Percentiles rank a stretch among this genome's conserved stretches.
Evolutionary conservation across 352 stramenopile genomes (phyloP).

Genomic region (Phytophthora brassicae): DNA sequence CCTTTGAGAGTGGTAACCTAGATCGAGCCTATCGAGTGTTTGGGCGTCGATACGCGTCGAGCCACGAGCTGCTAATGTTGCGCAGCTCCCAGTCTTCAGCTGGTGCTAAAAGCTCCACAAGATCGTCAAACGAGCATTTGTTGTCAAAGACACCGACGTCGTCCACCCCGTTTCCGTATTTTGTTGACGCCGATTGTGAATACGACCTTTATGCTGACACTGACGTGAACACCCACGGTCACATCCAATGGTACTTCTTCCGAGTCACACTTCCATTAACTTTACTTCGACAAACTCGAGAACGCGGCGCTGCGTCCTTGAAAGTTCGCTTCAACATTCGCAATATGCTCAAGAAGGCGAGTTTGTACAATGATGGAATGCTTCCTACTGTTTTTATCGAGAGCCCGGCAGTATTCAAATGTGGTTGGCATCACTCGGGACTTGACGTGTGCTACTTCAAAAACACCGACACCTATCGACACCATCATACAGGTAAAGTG

Average conservation of each 20-base stretch:
- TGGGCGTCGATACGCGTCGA: conserved; percentile 54
- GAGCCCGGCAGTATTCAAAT: conserved; percentile 9
- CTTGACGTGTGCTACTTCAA: conserved; percentile 85
- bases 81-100: not conserved
- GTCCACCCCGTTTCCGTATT: conserved; percentile 48
- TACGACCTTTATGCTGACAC: conserved; percentile 79
- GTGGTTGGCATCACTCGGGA: conserved; percentile 74
- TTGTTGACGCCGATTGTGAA: conserved; percentile 58
- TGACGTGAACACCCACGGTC: conserved; percentile 69
- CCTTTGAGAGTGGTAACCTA: conserved; percentile 83
- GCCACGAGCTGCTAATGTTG: conserved; percentile 36
- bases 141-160: conserved; percentile 15
- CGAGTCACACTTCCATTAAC: conserved; percentile 33
- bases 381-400: conserved; percentile 72
- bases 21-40: conserved; percentile 65
- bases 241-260: conserved; percentile 93
- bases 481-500: conserved; percentile 47
- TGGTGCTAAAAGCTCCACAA: not conserved
- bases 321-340: conserved; percentile 82
- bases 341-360: conserved; percentile 87
- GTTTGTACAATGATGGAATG: conserved; percentile 89
- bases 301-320: conserved; percentile 22
- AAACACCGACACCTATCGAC: conserved; percentile 69
- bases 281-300: conserved; percentile 16
- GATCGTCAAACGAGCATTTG: not conserved